Evolutionary conservation across 345 rosid genomes (phyloP), one percentile per base, ranked within the genome.

Genomic region (Psidium guajava): DNA sequence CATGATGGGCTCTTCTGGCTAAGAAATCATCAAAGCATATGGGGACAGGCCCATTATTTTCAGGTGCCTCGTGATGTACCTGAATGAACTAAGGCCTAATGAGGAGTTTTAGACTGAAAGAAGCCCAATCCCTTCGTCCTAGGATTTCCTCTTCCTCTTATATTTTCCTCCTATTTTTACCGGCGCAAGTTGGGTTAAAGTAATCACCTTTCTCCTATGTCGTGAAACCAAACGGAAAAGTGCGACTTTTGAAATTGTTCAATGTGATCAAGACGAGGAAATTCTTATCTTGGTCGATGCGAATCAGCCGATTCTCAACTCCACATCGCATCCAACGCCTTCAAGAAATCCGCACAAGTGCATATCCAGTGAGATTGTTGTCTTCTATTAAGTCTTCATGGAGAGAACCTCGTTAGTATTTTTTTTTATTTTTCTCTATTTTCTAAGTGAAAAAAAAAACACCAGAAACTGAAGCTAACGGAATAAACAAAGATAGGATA

Each of bases 251-350:
- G 24, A 7, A 18, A 20, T 20, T 36, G 5, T 24, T 36, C 4
- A 3, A 36, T 0, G 1, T 4, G 47, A 32, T 20, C 8, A 13
- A 14, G 47, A 36, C 1, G 6, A 69, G 25, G 80, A 42, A 36
- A 36, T 36, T 69, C 80, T 69, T 9, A 4, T 9, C 0, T 6
- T 4, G 0, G 13, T 32, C 47, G 0, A 69, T 8, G 11, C 13
- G 13, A 69, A 69, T 0, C 0, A 0, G 25, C 40, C 14, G 7
- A 36, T 11, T 69, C 47, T 4, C 25, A 3, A 8, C 80, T 69
- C 47, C 25, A 9, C 25, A 5, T 22, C 0, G 1, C 44, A 32
- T 64, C 44, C 5, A 2, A 20, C 22, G 0, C 40, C 22, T 36
- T 64, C 24, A 7, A 32, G 21, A 28, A 1, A 32, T 69, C 47